A percentile compares a stretch with the other conserved stretches of the same genome.
Conservation (phyloP, 306 rosid genomes). For the Quercus glauca region DNA sequence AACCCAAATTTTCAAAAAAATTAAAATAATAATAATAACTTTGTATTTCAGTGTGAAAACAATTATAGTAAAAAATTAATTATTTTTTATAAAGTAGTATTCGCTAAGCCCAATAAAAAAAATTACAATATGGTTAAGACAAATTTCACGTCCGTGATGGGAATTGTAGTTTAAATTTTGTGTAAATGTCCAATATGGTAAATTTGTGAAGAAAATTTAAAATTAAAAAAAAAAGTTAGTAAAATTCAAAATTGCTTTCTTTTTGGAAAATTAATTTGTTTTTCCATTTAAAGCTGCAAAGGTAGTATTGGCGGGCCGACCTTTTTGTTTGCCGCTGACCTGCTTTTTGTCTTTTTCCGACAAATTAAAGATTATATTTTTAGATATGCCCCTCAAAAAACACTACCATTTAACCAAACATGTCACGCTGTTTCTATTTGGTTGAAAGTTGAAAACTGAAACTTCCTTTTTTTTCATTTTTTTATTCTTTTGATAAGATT, state of each 20-base stretch:
- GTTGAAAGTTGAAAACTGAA: neutral
- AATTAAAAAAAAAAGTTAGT: slow-evolving; percentile 20
- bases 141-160: slow-evolving; percentile 73
- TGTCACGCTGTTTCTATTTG: slow-evolving; percentile 29
- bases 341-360: slow-evolving; percentile 65
- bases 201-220: slow-evolving; percentile 16
- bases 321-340: slow-evolving; percentile 74
- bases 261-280: slow-evolving; percentile 32
- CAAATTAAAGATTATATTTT: neutral
- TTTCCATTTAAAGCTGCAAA: slow-evolving; percentile 61
- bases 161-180: slow-evolving; percentile 28
- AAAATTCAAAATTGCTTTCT: slow-evolving; percentile 24
- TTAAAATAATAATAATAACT: slow-evolving; percentile 28
- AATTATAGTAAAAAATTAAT: neutral
- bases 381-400: slow-evolving; percentile 18
- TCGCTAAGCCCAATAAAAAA: slow-evolving; percentile 63
- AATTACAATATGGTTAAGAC: slow-evolving; percentile 57
- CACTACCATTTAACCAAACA: slow-evolving; percentile 17
- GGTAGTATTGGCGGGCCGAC: slow-evolving; percentile 53
- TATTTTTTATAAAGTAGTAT: slow-evolving; percentile 14
- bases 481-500: neutral
- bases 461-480: neutral
- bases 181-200: slow-evolving; percentile 35
- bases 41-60: slow-evolving; percentile 19
- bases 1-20: slow-evolving; percentile 13